Evolutionary conservation across 371 early-diverging fungal genomes (phyloP), one percentile per base, ranked within the genome.

Genomic region (Zychaea mexicana): DNA sequence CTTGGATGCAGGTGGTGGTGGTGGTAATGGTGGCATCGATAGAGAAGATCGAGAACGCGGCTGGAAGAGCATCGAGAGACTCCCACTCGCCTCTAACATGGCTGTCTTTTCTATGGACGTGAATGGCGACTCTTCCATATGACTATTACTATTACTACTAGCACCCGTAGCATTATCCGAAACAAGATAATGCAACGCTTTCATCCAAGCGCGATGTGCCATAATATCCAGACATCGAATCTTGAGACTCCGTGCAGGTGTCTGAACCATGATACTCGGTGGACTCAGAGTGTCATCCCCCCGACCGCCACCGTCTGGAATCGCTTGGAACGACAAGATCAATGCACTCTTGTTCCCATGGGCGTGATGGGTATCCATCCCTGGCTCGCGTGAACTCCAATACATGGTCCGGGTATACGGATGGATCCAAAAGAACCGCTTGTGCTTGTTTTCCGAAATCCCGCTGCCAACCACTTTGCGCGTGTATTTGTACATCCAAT

Each of bases 381-480:
- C 88, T 5, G 92, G 90, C 33, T 88, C 86, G 52, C 82, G 77
- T 61, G 78, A 72, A 68, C 87, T 85, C 93, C 94, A 94, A 65
- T 91, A 88, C 24, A 94, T 69, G 12, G 88, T 89, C 62, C 86
- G 88, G 38, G 90, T 88, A 60, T 92, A 92, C 21, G 94, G 94
- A 67, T 92, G 90, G 13, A 94, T 76, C 93, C 94, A 92, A 59
- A 92, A 87, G 79, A 87, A 92, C 6, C 93, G 79, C 46, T 74
- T 63, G 55, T 94, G 91, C 12, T 79, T 73, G 47, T 86, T 86
- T 65, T 87, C 88, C 24, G 83, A 82, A n/a, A 76, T 80, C 21
- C 82, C 81, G n/a, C 66, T 66, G 5, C 79, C 82, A 54, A 80
- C 77, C 24, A 72, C 66, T 38, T 83, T 76, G 7, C 88, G 79